Conservation (phyloP, 108 stramenopile genomes). For the Thalassiosira profunda region DNA sequence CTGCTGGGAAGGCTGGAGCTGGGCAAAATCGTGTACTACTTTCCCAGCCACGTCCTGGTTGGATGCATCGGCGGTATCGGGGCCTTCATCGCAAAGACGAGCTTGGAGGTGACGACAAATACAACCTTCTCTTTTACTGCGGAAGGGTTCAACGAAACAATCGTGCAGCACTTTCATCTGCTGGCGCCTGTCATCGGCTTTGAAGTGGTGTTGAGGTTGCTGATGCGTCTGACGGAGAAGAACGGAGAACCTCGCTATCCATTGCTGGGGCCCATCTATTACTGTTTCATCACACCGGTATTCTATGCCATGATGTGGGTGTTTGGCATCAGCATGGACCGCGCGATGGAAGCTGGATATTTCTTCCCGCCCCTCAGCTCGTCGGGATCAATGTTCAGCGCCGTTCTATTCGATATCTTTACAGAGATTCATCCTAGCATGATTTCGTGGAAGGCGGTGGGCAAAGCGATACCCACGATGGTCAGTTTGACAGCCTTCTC, state of each 20-base stretch:
- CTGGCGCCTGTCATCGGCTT: constrained; percentile 52
- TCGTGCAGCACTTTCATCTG: constrained; percentile 38
- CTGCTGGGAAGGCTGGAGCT: constrained; percentile 58
- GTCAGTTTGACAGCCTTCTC: constrained; percentile 63
- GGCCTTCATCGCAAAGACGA: constrained; percentile 54
- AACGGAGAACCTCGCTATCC: too few relatives aligned
- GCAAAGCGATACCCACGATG: constrained; percentile 51
- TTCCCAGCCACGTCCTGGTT: constrained; percentile 78
- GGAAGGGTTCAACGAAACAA: constrained; percentile 24
- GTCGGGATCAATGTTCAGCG: constrained; percentile 23
- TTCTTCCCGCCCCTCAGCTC: constrained; percentile 61
- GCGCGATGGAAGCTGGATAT: constrained; percentile 51
- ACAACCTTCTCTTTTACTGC: constrained; percentile 32
- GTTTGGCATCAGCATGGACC: constrained; percentile 33
- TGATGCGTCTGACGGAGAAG: constrained; percentile 27
- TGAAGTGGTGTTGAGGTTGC: constrained; percentile 59
- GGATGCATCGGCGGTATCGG: constrained; percentile 78
- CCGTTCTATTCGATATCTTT: constrained; percentile 54
- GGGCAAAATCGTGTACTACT: constrained; percentile 77
- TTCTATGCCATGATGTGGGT: constrained; percentile 57
- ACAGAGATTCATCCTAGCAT: constrained; percentile 10
- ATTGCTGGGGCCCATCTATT: constrained; percentile 69
- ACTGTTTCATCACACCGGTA: constrained; percentile 68
- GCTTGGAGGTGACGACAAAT: constrained; percentile 69
- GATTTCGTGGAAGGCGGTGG: constrained; percentile 59